Evolutionary conservation across 2,329 filamentous ascomycete species (phyloP).

Genomic region (Calonectria pseudoturangicola): DNA sequence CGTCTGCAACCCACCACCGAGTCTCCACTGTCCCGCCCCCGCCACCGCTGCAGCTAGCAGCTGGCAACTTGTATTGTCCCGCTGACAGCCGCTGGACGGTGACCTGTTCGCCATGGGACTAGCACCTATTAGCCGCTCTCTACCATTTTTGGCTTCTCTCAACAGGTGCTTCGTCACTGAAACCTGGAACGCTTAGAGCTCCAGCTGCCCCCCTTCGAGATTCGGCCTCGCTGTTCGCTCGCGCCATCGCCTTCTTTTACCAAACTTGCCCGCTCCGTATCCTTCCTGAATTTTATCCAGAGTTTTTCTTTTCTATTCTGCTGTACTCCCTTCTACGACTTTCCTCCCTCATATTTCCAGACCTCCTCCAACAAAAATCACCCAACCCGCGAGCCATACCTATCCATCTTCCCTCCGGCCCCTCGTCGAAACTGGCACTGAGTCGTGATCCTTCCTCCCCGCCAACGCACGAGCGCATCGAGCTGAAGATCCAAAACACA

Average conservation of each 20-base stretch:
- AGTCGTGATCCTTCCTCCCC: conserved; percentile 25
- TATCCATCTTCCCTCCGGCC: conserved; percentile 24
- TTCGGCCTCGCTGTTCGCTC: conserved; percentile 29
- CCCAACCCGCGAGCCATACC: conserved; percentile 10
- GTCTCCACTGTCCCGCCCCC: conserved; percentile 55
- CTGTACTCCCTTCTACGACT: not conserved
- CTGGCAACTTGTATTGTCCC: conserved; percentile 33
- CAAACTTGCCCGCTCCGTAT: conserved; percentile 35
- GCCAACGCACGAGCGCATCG: conserved; percentile 43
- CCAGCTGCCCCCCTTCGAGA: conserved; percentile 25
- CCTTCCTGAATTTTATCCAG: conserved; percentile 23
- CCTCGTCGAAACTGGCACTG: not conserved
- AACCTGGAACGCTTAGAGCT: conserved; percentile 37
- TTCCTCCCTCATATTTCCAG: not conserved
- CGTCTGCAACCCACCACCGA: conserved; percentile 32
- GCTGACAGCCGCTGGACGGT: conserved; percentile 13
- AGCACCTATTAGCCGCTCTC: conserved; percentile 22
- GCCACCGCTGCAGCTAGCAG: conserved; percentile 48
- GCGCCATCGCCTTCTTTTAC: conserved; percentile 37
- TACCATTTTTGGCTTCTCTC: conserved; percentile 37
- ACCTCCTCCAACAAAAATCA: not conserved
- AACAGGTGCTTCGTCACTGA: conserved; percentile 33
- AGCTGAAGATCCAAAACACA: conserved; percentile 44
- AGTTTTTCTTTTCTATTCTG: conserved; percentile 22
- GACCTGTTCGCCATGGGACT: conserved; percentile 21